Evolutionary conservation across 2,329 filamentous ascomycete genomes (phyloP).

Genomic region (Corynespora cassiicola): DNA sequence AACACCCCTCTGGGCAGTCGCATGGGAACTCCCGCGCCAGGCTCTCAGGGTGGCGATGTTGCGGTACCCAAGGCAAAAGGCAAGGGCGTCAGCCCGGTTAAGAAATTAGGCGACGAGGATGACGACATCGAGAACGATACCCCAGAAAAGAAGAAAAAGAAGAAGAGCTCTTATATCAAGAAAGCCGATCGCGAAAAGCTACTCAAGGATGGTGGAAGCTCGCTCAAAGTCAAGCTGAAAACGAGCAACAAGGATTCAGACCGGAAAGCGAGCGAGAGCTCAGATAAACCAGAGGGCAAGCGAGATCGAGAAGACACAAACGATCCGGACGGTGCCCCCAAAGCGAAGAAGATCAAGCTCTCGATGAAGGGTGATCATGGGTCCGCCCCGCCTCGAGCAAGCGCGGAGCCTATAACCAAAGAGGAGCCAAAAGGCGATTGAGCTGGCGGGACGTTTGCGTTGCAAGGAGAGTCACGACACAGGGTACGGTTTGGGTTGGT

Average conservation of each 20-base stretch:
- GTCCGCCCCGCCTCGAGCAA: conserved; percentile 2
- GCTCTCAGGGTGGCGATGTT: conserved; percentile 31
- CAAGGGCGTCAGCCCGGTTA: conserved; percentile 42
- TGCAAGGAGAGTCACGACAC: neutral
- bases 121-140: conserved; percentile 50
- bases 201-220: conserved; percentile 20
- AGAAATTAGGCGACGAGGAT: conserved; percentile 30
- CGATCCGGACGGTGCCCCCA: conserved; percentile 33
- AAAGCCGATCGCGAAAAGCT: conserved; percentile 45
- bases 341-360: conserved; percentile 48
- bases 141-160: conserved; percentile 56
- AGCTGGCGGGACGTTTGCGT: too few relatives aligned
- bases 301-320: conserved; percentile 41
- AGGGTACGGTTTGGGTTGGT: too few relatives aligned
- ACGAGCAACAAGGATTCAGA: conserved; percentile 31
- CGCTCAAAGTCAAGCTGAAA: conserved; percentile 44
- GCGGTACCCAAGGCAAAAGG: conserved; percentile 34
- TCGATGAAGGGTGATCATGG: conserved; percentile 14
- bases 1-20: conserved; percentile 53
- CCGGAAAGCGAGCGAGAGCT: conserved; percentile 35
- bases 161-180: conserved; percentile 52
- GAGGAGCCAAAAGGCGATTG: neutral
- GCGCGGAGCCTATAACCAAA: neutral
- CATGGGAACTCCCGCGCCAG: conserved; percentile 49
- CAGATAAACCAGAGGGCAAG: conserved; percentile 39